Evolutionary conservation across 495 filamentous ascomycete genomes (phyloP), one percentile per base, ranked within the genome.

Genomic region (Schizothecium vesticola): DNA sequence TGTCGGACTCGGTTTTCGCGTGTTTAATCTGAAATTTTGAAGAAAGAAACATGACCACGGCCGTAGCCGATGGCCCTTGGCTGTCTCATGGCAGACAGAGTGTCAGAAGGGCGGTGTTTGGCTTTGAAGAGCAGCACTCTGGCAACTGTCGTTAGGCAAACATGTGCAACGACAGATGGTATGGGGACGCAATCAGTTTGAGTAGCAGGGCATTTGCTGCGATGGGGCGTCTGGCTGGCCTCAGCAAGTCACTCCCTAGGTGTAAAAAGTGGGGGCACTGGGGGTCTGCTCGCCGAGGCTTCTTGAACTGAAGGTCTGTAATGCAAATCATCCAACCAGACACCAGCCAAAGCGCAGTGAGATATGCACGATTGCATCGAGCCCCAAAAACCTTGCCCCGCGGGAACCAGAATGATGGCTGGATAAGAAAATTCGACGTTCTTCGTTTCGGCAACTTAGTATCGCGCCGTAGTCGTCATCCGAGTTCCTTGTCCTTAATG

Each of bases 21-120:
- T 56, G 63, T 64, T 64, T 62, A 64, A 56, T 64, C 63, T 28
- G 8, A 64, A 64, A 43, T 31, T 16, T 16, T 9, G 61, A 63
- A 55, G 61, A 43, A 33, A 22, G 61, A 36, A 63, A 19, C 28
- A n/a, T 9, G 61, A 31, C 61, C 31, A 28, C 33, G 61, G 21
- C 21, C 29, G n/a, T 51, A 51, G 36, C 36, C 36, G 16, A 51
- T 19, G 36, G 16, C 36, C 16, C 16, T 51, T 51, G 61, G 3
- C 33, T 21, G 61, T 4, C 31, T 51, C 31, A 16, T 51, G 28
- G 21, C 6, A 23, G 31, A 9, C 16, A 36, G 61, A 19, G 36
- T 51, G 36, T 51, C 36, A 51, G 36, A 16, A 51, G 36, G 36
- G 16, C 1, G 33, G 16, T 51, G 61, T 59, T 59, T 59, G 57